phyloP scores from a whole-genome alignment of 192 early-diverging fungal species.

The Chytriomyces confervae region DNA sequence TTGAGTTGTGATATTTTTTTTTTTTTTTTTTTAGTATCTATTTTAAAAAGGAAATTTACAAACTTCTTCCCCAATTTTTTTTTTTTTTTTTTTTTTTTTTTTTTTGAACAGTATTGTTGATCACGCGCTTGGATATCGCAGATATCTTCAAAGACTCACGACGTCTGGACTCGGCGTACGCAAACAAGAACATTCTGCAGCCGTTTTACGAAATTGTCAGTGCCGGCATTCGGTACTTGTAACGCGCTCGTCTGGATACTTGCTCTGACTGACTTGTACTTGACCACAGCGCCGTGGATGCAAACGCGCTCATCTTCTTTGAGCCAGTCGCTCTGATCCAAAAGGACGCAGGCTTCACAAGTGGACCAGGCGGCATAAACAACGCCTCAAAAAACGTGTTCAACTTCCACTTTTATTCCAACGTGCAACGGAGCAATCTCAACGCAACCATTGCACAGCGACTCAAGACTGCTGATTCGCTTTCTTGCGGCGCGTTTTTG shows the following conservation, averaged over 20 bases:
- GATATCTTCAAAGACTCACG: constrained; percentile 45
- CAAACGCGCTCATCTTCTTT: constrained; percentile 60
- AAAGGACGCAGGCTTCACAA: constrained; percentile 22
- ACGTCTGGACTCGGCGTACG: constrained; percentile 53
- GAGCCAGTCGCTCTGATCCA: constrained; percentile 57
- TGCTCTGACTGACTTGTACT: not conserved
- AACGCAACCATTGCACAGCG: constrained; percentile 50
- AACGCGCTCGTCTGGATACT: not conserved
- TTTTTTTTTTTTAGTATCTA: no score
- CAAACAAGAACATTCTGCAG: constrained; percentile 52
- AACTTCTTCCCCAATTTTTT: no score
- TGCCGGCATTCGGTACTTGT: constrained; percentile 47
- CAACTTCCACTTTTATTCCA: constrained; percentile 37
- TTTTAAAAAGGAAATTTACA: no score
- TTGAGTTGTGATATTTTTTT: not conserved
- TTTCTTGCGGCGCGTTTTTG: constrained; percentile 27
- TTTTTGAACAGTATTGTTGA: not conserved
- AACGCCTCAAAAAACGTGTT: constrained; percentile 18
- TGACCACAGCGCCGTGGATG: constrained; percentile 43
- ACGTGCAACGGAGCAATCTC: constrained; percentile 42
- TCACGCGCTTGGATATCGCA: constrained; percentile 12
- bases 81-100: not conserved
- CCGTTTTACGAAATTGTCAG: constrained; percentile 58
- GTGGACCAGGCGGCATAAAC: constrained; percentile 20
- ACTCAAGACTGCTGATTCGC: constrained; percentile 1